These are phyloP conservation scores for Hyaloscypha bicolor DNA, from an alignment of 495 filamentous ascomycete genomes.

Conservation along the genomic window DNA sequence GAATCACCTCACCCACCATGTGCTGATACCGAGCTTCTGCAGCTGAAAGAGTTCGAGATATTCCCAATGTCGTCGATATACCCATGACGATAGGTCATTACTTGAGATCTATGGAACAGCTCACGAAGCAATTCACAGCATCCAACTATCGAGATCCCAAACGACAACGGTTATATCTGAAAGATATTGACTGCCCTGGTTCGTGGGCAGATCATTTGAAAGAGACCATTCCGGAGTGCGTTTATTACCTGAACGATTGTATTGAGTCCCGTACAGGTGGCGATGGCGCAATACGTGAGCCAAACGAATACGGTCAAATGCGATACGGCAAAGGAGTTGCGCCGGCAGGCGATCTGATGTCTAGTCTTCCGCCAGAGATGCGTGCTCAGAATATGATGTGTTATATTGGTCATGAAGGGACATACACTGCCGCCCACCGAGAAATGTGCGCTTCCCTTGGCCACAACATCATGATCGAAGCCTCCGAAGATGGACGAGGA, in stretches of 20 bases:
- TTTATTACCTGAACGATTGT: constrained; percentile 87
- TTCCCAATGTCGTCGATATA: constrained; percentile 66
- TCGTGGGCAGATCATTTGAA: constrained; percentile 81
- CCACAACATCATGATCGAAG: constrained; percentile 97
- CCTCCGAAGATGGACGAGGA: constrained; percentile 69
- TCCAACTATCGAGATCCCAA: constrained; percentile 68
- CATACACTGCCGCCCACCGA: constrained; percentile 92
- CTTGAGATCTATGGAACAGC: constrained; percentile 74
- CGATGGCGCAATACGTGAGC: constrained; percentile 45
- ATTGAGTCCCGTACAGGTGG: constrained; percentile 55
- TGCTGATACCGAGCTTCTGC: constrained; percentile 6
- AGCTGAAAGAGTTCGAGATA: constrained; percentile 73
- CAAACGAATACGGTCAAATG: constrained; percentile 46
- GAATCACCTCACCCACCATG: not conserved
- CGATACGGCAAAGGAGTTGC: constrained; percentile 47
- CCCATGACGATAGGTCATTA: constrained; percentile 87
- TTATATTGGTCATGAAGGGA: constrained; percentile 96
- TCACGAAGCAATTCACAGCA: constrained; percentile 73
- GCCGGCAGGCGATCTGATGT: constrained; percentile 88
- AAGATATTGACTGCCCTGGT: constrained; percentile 90
- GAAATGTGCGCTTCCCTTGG: constrained; percentile 98
- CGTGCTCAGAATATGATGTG: constrained; percentile 97
- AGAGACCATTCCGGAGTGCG: constrained; percentile 69
- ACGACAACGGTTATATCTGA: constrained; percentile 86
- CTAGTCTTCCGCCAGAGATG: constrained; percentile 81